A percentile compares a stretch with the other conserved stretches of the same genome.
These are phyloP conservation scores for Colletotrichum chrysophilum DNA, from an alignment of 2,329 filamentous ascomycete genomes.

Conservation along the genomic window DNA sequence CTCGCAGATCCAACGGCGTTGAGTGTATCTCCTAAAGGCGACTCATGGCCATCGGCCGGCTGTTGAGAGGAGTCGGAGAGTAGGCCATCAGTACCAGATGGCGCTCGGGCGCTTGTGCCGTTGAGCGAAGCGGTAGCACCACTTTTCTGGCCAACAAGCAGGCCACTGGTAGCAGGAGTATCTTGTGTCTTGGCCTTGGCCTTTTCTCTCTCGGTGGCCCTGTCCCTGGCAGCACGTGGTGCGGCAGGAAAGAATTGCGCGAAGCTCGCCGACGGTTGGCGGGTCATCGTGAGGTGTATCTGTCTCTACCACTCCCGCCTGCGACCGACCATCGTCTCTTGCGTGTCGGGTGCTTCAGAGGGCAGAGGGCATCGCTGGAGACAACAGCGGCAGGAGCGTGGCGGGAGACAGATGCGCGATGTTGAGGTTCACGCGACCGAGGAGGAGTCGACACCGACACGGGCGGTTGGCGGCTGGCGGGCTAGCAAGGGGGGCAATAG, in stretches of 20 bases:
- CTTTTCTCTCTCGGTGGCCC: constrained; percentile 66
- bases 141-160: constrained; percentile 26
- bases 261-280: constrained; percentile 77
- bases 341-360: constrained; percentile 29
- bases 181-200: constrained; percentile 55
- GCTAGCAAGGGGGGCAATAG: background rate
- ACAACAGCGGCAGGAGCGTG: background rate
- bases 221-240: constrained; percentile 67
- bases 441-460: constrained; percentile 20
- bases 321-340: constrained; percentile 63
- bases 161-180: constrained; percentile 24
- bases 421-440: constrained; percentile 46
- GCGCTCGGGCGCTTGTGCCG: constrained; percentile 6
- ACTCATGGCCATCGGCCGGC: constrained; percentile 61
- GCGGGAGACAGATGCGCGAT: constrained; percentile 25
- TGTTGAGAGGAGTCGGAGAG: constrained; percentile 41
- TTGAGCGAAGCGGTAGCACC: constrained; percentile 26
- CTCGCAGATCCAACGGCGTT: constrained; percentile 76
- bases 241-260: constrained; percentile 86
- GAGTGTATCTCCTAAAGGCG: constrained; percentile 67
- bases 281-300: constrained; percentile 72
- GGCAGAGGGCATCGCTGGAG: constrained; percentile 3
- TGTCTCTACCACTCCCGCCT: constrained; percentile 57
- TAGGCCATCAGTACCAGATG: constrained; percentile 16
- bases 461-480: constrained; percentile 1